These are phyloP conservation scores for Trametes elegans DNA, from an alignment of 768 basidiomycete species.

Conservation along the genomic window DNA sequence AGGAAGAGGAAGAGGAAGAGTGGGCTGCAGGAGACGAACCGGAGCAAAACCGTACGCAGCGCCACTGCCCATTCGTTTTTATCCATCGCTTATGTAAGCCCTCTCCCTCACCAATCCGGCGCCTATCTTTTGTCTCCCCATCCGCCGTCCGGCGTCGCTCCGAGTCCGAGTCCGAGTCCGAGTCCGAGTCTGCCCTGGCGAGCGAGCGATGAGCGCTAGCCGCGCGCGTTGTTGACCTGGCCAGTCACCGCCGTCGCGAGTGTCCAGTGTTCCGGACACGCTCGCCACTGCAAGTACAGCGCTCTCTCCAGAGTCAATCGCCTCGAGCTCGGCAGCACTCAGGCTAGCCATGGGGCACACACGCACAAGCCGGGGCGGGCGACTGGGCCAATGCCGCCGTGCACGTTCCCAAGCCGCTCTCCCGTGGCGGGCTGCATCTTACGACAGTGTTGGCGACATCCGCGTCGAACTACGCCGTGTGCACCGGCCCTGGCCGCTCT, in stretches of 20 bases:
- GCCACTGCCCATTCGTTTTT: conserved; percentile 23
- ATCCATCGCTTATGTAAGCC: conserved; percentile 21
- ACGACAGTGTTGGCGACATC: conserved; percentile 3
- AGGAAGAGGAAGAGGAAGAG: conserved; percentile 15
- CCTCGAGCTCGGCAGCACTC: neutral
- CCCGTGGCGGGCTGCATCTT: conserved; percentile 11
- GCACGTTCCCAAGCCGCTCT: conserved; percentile 15
- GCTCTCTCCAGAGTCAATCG: no score
- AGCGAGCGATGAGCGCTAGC: no score
- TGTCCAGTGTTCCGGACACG: no score
- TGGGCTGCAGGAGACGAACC: conserved; percentile 18
- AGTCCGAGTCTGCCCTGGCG: neutral
- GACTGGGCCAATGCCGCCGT: conserved; percentile 9
- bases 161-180: neutral
- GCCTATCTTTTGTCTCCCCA: neutral
- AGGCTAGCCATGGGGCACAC: neutral
- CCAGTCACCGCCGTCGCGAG: no score
- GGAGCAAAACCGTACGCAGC: conserved; percentile 23
- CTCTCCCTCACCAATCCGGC: neutral
- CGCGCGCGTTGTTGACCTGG: no score
- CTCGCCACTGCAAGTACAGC: no score
- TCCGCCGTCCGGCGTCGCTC: neutral
- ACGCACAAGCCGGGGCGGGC: neutral
- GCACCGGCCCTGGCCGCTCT: conserved; percentile 11
- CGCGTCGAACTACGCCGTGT: conserved; percentile 11